phyloP scores from a whole-genome alignment of 495 filamentous ascomycete species.

The Talaromyces nanjingensis region DNA sequence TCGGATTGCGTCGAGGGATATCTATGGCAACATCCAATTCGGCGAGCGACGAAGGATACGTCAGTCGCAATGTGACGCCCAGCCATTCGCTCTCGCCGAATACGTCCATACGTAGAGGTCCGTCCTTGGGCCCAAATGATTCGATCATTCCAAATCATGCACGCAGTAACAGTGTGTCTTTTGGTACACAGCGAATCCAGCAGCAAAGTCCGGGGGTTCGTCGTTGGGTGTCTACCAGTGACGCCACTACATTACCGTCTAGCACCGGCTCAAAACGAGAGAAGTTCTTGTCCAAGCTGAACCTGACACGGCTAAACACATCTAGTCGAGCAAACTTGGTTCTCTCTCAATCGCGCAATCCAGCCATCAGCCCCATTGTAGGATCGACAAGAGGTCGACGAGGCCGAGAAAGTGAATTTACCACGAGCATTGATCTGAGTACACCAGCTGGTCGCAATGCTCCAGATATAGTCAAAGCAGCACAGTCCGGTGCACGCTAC shows the following conservation, averaged over 20 bases:
- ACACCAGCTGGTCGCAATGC: slow-evolving; percentile 24
- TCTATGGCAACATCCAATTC: neutral
- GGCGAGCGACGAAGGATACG: slow-evolving; percentile 21
- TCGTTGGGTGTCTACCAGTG: slow-evolving; percentile 19
- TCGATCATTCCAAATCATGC: slow-evolving; percentile 13
- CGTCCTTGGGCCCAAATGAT: slow-evolving; percentile 6
- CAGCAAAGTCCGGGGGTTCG: slow-evolving; percentile 12
- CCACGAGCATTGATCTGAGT: slow-evolving; percentile 35
- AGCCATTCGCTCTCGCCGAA: slow-evolving; percentile 14
- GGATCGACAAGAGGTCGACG: slow-evolving; percentile 14
- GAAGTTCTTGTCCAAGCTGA: slow-evolving; percentile 18
- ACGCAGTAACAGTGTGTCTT: slow-evolving; percentile 22
- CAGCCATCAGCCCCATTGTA: neutral
- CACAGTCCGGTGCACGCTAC: slow-evolving; percentile 30
- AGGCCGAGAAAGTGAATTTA: slow-evolving; percentile 18
- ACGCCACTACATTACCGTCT: slow-evolving; percentile 7
- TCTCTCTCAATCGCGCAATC: neutral
- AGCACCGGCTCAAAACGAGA: slow-evolving; percentile 16
- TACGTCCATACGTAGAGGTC: slow-evolving; percentile 15
- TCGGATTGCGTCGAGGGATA: neutral
- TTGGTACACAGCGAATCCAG: slow-evolving; percentile 10
- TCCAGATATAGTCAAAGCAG: slow-evolving; percentile 33
- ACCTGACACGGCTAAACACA: slow-evolving; percentile 16
- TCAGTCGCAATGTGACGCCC: slow-evolving; percentile 13
- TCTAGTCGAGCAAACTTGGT: slow-evolving; percentile 12